These are phyloP conservation scores for Cryptococcus maquisensis DNA, from an alignment of 1,284 basidiomycete species.

Conservation along the genomic window DNA sequence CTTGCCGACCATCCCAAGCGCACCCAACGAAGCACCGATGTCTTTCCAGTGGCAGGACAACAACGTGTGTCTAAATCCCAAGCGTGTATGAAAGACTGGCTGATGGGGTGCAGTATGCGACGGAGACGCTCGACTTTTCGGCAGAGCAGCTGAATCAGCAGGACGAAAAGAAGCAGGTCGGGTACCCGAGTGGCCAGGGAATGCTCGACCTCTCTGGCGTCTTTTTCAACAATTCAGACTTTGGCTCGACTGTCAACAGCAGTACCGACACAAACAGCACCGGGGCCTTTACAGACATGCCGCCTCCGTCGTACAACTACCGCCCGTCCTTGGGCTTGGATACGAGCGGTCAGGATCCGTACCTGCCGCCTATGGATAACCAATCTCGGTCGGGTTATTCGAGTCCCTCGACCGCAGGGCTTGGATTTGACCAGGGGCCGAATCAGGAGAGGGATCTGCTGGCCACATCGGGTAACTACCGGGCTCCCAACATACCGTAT, in stretches of 20 bases:
- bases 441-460: slow-evolving; percentile 13
- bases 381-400: slow-evolving; percentile 17
- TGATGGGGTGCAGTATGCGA: slow-evolving; percentile 2
- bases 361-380: no score
- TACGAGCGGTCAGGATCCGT: slow-evolving; percentile 13
- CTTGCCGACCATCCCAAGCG: slow-evolving; percentile 19
- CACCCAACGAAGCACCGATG: slow-evolving; percentile 14
- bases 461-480: no score
- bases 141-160: neutral
- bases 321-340: slow-evolving; percentile 26
- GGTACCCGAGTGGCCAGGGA: slow-evolving; percentile 6
- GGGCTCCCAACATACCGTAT: no score
- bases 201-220: slow-evolving; percentile 12
- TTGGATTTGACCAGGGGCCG: slow-evolving; percentile 10
- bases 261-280: neutral
- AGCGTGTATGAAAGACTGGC: neutral
- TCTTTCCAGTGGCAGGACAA: slow-evolving; percentile 14
- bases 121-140: slow-evolving; percentile 2
- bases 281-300: slow-evolving; percentile 1
- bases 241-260: neutral
- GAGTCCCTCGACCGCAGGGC: slow-evolving; percentile 17
- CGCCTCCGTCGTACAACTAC: slow-evolving; percentile 5
- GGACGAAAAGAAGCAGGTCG: slow-evolving; percentile 7
- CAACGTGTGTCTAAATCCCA: slow-evolving; percentile 8
- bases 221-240: neutral